Evolutionary conservation across 768 basidiomycete species (phyloP), one percentile per base, ranked within the genome.

Genomic region (Suillus decipiens): DNA sequence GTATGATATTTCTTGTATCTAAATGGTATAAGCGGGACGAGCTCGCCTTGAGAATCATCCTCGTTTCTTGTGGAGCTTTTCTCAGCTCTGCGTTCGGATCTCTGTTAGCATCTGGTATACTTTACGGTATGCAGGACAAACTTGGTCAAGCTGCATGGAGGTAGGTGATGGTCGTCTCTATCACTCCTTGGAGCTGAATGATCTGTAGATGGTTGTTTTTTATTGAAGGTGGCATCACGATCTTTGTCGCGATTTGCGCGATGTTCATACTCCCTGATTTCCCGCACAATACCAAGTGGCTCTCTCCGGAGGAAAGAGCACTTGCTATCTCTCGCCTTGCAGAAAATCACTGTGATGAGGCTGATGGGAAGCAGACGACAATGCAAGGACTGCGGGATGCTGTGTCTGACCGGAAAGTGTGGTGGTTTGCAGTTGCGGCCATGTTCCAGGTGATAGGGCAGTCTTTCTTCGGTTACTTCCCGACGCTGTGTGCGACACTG

Each of bases 341-440:
- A 5, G 68, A 73, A 60, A 75, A 77, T 45, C 77, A 77, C 33
- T 82, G 83, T 28, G 78, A 85, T 78, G 80, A 11, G 83, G 86
- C 60, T 74, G 82, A 41, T 31, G 31, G 19, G 10, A 53, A 53
- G 31, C 51, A 12, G 19, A 19, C 31, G 10, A 72, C 76, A 75
- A 75, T 15, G 73, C 73, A 75, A 39, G 89, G 89, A 12, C 72
- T 92, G 9, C 61, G 71, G 15, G 70, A 87, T 68, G 87, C 90
- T 15, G 36, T 91, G 59, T 79, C 78, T 33, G 92, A 95, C 70
- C 87, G 86, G 88, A 89, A 87, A 74, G 87, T 94, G 36, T 94
- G 91, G 89, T 89, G 84, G 84, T 78, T 95, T 56, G 82, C 89
- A 19, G 63, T 90, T 37, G 81, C 87, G 2, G 71, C 90, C 10